Base-by-base conservation (phyloP, 1,284 basidiomycete genomes). In the Ustanciosporium gigantosporum region DNA sequence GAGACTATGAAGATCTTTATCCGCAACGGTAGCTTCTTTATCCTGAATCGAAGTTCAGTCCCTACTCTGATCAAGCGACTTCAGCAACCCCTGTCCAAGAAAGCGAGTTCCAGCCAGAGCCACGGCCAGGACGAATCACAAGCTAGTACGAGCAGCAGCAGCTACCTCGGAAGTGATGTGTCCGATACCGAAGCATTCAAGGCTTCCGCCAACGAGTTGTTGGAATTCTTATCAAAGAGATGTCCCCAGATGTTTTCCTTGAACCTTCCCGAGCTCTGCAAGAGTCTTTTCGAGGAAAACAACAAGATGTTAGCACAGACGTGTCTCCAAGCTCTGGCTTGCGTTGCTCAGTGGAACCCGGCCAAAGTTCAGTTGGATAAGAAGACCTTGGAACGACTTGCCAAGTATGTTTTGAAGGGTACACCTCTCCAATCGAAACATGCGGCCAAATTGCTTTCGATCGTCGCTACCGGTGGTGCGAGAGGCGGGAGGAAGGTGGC, bases 31-130 rank as follows among this genome's bases (percentile, higher is more conserved):
- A 85, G 84, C 27, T 85, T 88, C 55, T 84, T 86, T 41, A 82
- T 93, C 50, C 70, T 94, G 70, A 95, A 95, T 74, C 85, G 87
- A 37, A 90, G 91, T 0, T 88, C 88, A 1, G 83, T 98, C 17
- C 86, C 91, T 0, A 87, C 87, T 0, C 82, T 98, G n/a, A 45
- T 65, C 23, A 43, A 43, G 19, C 20, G 39, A 5, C 31, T 52
- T 17, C 49, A 52, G 21, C 9, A 6, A 23, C 36, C 36, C 6
- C n/a, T n/a, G 27, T 24, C 24, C 22, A 32, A 38, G 22, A 25
- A 36, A 23, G 20, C 40, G 3, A 3, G 35, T 17, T 27, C 44
- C 4, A 16, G 23, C 14, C 31, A 44, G 3, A 31, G 46, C 2
- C n/a, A n/a, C n/a, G 51, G 48, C 25, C 22, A 29, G 4, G 39